Evolutionary conservation across 1,284 basidiomycete species (phyloP), one percentile per base, ranked within the genome.

Genomic region (Heterobasidion irregulare): DNA sequence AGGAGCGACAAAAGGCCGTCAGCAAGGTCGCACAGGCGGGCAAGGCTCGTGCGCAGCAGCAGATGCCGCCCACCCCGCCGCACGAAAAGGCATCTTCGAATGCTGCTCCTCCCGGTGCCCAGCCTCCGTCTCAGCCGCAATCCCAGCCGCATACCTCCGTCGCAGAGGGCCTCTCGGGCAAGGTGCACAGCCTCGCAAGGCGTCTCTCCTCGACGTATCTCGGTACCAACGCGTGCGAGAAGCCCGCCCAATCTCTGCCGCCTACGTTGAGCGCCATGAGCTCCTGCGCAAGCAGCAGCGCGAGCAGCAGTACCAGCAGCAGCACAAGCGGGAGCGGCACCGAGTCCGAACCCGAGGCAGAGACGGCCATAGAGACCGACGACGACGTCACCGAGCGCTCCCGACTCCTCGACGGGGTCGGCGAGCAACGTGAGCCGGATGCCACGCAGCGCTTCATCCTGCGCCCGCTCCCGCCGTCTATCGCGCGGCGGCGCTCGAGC

Each of bases 11-110:
- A 78, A 62, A 84, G 84, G 26, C 26, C 19, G 75, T 88, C 47
- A 79, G 75, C 61, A 79, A 73, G 62, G 84, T 86, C 2, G 68
- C 79, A 50, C 76, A 74, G 61, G 80, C 80, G 1, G 71, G 79
- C 35, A 76, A 74, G 60, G 80, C 78, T 53, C 78, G 84, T 57
- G 78, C 77, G 26, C 78, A 76, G 61, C 76, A 73, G 52, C 71
- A 73, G 59, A 46, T 72, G 53, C 72, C 73, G 9, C 70, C 69
- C 8, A 75, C 75, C 2, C 73, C 78, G 8, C 68, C 72, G 33
- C 65, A 67, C 58, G 73, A 77, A 41, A 58, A 58, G n/a, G 48
- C 45, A 19, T 49, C 50, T 34, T 50, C 47, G 2, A 47, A 53
- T 2, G 53, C 53, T 43, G 38, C 56, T 10, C n/a, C 55, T 18